Evolutionary conservation across 805 yeast species (phyloP).

Genomic region (Candida methanosorbosa): DNA sequence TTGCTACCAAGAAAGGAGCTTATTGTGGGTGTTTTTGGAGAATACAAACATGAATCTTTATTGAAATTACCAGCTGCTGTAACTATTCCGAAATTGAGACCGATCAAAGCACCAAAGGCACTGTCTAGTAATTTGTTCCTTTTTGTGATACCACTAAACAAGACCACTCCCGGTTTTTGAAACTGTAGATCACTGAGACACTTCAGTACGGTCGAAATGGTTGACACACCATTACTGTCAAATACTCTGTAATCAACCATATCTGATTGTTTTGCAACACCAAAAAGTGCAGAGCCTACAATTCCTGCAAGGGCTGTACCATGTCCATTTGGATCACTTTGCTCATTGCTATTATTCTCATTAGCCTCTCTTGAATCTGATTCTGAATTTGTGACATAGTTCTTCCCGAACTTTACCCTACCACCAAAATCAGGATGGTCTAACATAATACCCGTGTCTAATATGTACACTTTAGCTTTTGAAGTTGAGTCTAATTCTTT

Average conservation of each 20-base stretch:
- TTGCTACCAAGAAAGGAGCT: background rate
- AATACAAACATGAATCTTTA: constrained; percentile 69
- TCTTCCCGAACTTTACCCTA: constrained; percentile 50
- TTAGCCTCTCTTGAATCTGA: constrained; percentile 22
- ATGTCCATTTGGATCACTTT: constrained; percentile 74
- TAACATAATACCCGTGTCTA: constrained; percentile 72
- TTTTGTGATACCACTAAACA: background rate
- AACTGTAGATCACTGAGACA: background rate
- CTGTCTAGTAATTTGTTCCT: background rate
- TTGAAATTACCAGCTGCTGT: constrained; percentile 75
- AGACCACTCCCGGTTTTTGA: background rate
- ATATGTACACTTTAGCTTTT: constrained; percentile 62
- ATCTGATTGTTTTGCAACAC: constrained; percentile 67
- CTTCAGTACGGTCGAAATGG: constrained; percentile 8
- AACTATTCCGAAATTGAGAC: background rate
- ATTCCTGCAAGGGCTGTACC: constrained; percentile 94
- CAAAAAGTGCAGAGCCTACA: constrained; percentile 69
- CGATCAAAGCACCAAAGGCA: background rate
- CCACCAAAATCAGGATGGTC: constrained; percentile 58
- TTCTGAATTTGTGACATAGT: constrained; percentile 49
- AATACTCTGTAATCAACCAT: constrained; percentile 71
- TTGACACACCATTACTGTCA: constrained; percentile 60
- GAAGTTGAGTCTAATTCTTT: constrained; percentile 48
- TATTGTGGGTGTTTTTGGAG: constrained; percentile 36
- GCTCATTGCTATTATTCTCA: too few species aligned